Conservation (phyloP, 1,139 yeast species). For the Yamadazyma mexicana region DNA sequence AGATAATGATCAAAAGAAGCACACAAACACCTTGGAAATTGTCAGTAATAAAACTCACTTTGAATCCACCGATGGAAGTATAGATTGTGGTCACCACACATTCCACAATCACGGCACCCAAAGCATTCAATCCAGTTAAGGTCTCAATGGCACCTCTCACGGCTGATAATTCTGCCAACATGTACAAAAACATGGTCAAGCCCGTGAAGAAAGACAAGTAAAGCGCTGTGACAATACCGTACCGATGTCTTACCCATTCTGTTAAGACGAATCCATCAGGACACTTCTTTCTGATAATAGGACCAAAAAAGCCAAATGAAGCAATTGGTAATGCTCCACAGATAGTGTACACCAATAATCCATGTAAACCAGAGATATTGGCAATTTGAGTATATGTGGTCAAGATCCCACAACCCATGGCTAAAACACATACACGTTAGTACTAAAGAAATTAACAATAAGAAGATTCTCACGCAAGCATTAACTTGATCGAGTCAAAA, state of each 20-base stretch:
- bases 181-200: conserved; percentile 80
- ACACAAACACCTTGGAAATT: conserved; percentile 82
- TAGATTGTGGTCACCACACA: conserved; percentile 86
- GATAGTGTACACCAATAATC: conserved; percentile 78
- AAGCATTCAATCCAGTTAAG: conserved; percentile 74
- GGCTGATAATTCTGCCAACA: conserved; percentile 87
- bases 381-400: conserved; percentile 88
- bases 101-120: conserved; percentile 83
- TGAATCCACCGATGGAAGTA: conserved; percentile 88
- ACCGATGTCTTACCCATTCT: conserved; percentile 90
- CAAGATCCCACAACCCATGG: conserved; percentile 88
- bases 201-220: conserved; percentile 81
- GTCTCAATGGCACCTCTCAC: conserved; percentile 73
- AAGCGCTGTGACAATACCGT: conserved; percentile 69
- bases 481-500: conserved; percentile 83
- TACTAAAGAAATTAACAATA: conserved; percentile 16
- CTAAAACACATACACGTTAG: conserved; percentile 31
- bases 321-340: conserved; percentile 83
- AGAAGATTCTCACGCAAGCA: conserved; percentile 81
- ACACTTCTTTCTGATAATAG: conserved; percentile 71
- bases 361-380: conserved; percentile 83
- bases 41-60: conserved; percentile 86
- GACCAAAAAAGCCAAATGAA: conserved; percentile 80
- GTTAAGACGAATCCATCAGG: conserved; percentile 92
- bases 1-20: conserved; percentile 62